Evolutionary conservation across 306 rosid genomes (phyloP), one percentile per base, ranked within the genome.

Genomic region (Luffa acutangula): DNA sequence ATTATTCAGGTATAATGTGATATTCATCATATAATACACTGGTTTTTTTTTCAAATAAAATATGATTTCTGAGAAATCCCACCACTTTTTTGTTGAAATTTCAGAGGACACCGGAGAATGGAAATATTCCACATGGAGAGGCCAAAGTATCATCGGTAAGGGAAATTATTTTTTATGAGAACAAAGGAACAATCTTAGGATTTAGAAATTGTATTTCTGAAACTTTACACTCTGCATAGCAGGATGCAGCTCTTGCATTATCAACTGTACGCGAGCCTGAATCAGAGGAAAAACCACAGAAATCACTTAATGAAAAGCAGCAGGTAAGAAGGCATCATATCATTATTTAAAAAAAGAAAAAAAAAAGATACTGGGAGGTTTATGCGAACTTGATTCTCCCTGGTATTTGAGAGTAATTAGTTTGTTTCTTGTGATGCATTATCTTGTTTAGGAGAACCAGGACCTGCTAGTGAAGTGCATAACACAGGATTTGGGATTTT

Each of bases 261-360:
- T 87, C 99, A 80, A 88, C 87, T 88, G 87, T 87, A 60, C 99
- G 98, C 31, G 98, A 93, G 85, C 96, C 97, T 60, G 99, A 93
- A 83, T 93, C 98, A 52, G 99, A 96, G 91, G 99, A 94, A 84
- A 96, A 89, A 72, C 98, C 98, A 58, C 99, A 96, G 84, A 96
- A 96, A 86, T 96, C 92, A 79, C 98, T 96, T 65, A 96, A 96
- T 81, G 99, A 96, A 75, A 96, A 96, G 84, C 99, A 96, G 90
- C 98, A 90, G 87, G 99, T 89, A 84, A 85, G 93, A 86, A 88
- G 79, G 75, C 72, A 58, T 75, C 66, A 66, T 65, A 60, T 80
- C 42, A 42, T 33, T 6, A 79, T 37, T 64, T 37, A 63, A 65
- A 45, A 36, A 9, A 5, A 54, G 21, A 2, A n/a, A 5, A 17